Conservation (phyloP, 2,329 filamentous ascomycete genomes). For the Colletotrichum tanaceti region DNA sequence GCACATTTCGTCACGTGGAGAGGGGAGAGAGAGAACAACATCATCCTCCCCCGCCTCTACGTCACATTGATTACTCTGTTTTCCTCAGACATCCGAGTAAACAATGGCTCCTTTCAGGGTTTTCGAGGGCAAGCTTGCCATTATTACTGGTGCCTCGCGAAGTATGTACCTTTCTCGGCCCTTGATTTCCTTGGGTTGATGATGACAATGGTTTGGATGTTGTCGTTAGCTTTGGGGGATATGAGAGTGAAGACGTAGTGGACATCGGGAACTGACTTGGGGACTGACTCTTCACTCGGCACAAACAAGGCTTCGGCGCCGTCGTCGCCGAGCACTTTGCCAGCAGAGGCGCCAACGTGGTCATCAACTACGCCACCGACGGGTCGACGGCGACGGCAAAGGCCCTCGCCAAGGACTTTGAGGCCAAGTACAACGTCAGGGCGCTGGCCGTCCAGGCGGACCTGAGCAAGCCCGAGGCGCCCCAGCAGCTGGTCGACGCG, state of each 20-base stretch:
- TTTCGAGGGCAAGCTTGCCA: slow-evolving; percentile 79
- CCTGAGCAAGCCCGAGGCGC: slow-evolving; percentile 71
- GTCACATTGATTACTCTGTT: slow-evolving; percentile 11
- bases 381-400: slow-evolving; percentile 49
- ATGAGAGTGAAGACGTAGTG: no score
- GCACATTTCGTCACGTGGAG: slow-evolving; percentile 32
- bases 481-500: slow-evolving; percentile 67
- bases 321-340: slow-evolving; percentile 75
- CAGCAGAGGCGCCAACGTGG: slow-evolving; percentile 74
- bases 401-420: slow-evolving; percentile 61
- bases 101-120: slow-evolving; percentile 51
- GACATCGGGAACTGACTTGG: background rate
- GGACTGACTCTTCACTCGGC: slow-evolving; percentile 13
- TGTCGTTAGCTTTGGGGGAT: background rate
- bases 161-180: slow-evolving; percentile 62
- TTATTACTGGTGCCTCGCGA: slow-evolving; percentile 83
- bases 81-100: slow-evolving; percentile 18
- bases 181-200: no score
- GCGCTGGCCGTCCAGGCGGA: slow-evolving; percentile 76
- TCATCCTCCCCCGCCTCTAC: slow-evolving; percentile 7
- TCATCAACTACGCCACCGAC: slow-evolving; percentile 77
- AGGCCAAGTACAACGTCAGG: slow-evolving; percentile 62
- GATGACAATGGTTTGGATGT: no score
- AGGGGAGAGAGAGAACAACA: background rate
- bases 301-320: slow-evolving; percentile 78